Evolutionary conservation across 345 rosid genomes (phyloP).

Genomic region (Xanthoceras sorbifolium): DNA sequence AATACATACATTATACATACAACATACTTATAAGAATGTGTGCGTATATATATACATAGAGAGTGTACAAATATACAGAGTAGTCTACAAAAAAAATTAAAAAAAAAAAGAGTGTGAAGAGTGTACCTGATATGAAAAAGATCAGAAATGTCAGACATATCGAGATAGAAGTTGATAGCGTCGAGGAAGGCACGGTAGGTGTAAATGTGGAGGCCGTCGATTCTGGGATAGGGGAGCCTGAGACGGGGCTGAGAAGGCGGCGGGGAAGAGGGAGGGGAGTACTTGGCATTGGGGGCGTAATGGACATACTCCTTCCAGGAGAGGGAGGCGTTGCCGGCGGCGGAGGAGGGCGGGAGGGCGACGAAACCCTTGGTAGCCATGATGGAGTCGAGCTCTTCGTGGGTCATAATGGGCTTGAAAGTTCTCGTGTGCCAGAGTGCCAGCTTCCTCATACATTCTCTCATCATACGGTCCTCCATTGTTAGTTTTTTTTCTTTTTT

Average conservation of each 20-base stretch:
- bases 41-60: not conserved
- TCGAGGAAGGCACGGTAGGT: slow-evolving; percentile 55
- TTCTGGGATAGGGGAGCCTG: slow-evolving; percentile 49
- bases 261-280: not conserved
- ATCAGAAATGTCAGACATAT: slow-evolving; percentile 39
- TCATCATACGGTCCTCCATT: slow-evolving; percentile 47
- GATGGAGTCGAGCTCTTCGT: slow-evolving; percentile 50
- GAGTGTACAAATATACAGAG: not conserved
- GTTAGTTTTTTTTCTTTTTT: too few species aligned
- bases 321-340: not conserved
- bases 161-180: slow-evolving; percentile 49
- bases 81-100: not conserved
- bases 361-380: slow-evolving; percentile 52
- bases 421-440: slow-evolving; percentile 56
- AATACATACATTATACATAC: not conserved
- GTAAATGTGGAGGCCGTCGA: slow-evolving; percentile 56
- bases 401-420: slow-evolving; percentile 53
- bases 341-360: slow-evolving; percentile 25
- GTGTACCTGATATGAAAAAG: slow-evolving; percentile 53
- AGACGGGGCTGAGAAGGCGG: slow-evolving; percentile 29
- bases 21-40: too few species aligned
- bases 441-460: slow-evolving; percentile 50
- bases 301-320: slow-evolving; percentile 46
- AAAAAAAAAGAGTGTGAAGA: not conserved
- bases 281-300: not conserved